Evolutionary conservation across 768 basidiomycete species (phyloP).

Genomic region (Boletus eberwhitei): DNA sequence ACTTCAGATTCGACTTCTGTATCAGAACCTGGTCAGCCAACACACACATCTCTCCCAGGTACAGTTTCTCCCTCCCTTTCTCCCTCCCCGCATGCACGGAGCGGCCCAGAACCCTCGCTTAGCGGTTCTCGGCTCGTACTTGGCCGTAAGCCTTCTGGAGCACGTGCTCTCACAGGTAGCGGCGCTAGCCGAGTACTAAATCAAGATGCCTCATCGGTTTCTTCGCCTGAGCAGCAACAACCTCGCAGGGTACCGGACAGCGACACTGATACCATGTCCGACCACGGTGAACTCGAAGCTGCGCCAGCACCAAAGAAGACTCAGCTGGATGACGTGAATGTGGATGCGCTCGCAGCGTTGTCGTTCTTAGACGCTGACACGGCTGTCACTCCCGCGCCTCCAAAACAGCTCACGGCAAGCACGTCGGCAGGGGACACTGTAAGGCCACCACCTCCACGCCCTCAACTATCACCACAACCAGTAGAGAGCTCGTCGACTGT

Average conservation of each 20-base stretch:
- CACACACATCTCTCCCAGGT: conserved; percentile 20
- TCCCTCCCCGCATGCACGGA: conserved; percentile 18
- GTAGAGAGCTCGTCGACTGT: conserved; percentile 25
- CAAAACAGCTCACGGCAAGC: conserved; percentile 6
- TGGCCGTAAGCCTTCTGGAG: conserved; percentile 77
- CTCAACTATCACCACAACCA: conserved; percentile 33
- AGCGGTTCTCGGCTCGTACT: conserved; percentile 33
- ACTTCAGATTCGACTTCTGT: conserved; percentile 37
- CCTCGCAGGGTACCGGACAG: conserved; percentile 26
- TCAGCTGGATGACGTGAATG: conserved; percentile 48
- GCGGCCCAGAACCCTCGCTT: conserved; percentile 35
- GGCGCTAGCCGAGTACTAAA: conserved; percentile 38
- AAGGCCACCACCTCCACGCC: conserved; percentile 27
- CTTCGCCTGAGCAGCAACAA: conserved; percentile 36
- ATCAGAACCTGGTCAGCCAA: conserved; percentile 26
- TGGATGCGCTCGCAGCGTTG: conserved; percentile 76
- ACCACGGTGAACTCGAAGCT: conserved; percentile 11
- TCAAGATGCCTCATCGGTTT: conserved; percentile 33
- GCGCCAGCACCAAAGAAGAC: conserved; percentile 8
- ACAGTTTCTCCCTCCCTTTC: conserved; percentile 23
- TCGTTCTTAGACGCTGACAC: conserved; percentile 60
- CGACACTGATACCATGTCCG: conserved; percentile 35
- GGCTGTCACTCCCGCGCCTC: conserved; percentile 16
- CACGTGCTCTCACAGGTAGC: conserved; percentile 58
- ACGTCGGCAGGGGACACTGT: conserved; percentile 2